Conservation (phyloP, 202 grass and related monocot species). For the Brachypodium distachyon region DNA sequence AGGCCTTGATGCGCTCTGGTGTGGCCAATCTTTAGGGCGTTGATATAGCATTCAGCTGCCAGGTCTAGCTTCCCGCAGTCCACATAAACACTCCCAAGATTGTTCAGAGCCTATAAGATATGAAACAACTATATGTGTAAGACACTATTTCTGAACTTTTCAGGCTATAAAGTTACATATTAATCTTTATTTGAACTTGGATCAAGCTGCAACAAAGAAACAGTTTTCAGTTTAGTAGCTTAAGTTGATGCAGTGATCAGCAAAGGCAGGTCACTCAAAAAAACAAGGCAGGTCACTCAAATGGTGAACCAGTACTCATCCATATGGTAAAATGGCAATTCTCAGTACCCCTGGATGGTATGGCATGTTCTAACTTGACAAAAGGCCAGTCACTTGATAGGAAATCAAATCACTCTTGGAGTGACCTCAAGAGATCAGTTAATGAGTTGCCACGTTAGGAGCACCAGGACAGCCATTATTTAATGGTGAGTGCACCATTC, state of each 20-base stretch:
- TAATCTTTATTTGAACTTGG: neutral
- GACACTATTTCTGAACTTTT: neutral
- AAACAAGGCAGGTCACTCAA: neutral
- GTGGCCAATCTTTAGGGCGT: slow-evolving; percentile 92
- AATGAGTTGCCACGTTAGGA: slow-evolving; percentile 24
- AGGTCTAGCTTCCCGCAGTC: slow-evolving; percentile 84
- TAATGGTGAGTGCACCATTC: neutral
- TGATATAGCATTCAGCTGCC: slow-evolving; percentile 95
- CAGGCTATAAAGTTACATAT: neutral
- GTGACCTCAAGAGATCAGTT: neutral
- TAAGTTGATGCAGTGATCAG: neutral
- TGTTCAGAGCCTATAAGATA: slow-evolving; percentile 78
- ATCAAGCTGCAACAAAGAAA: neutral
- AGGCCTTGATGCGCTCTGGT: slow-evolving; percentile 96
- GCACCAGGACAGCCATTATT: slow-evolving; percentile 20
- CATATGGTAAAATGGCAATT: neutral
- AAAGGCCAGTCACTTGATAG: neutral
- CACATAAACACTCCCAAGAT: slow-evolving; percentile 97
- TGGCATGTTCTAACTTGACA: neutral
- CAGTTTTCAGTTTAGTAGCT: neutral
- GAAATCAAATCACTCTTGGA: slow-evolving; percentile 1
- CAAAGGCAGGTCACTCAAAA: neutral
- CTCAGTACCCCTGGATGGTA: neutral
- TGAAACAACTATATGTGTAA: neutral
- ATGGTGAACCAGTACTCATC: neutral